Evolutionary conservation across 306 rosid genomes (phyloP).

Genomic region (Ochetophila trinervis): DNA sequence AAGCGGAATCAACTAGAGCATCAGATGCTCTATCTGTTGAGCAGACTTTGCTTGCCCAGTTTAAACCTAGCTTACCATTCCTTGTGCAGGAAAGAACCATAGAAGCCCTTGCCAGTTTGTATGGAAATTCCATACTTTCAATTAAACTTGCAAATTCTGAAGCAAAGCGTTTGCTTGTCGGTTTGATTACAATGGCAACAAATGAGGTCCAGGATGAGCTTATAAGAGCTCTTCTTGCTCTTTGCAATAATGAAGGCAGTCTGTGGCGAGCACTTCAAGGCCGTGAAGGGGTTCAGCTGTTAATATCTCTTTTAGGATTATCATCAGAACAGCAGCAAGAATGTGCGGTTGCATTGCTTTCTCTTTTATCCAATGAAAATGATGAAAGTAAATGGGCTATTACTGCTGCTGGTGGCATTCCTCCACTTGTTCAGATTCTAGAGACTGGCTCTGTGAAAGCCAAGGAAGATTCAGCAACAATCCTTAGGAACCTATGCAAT

Average conservation of each 20-base stretch:
- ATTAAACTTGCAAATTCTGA: constrained; percentile 70
- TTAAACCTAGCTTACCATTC: constrained; percentile 65
- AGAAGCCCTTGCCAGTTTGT: constrained; percentile 96
- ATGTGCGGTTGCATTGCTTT: constrained; percentile 94
- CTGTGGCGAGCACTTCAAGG: constrained; percentile 92
- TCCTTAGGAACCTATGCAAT: constrained; percentile 93
- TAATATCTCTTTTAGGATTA: constrained; percentile 94
- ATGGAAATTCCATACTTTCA: constrained; percentile 74
- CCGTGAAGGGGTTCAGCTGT: constrained; percentile 92
- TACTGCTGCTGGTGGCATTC: constrained; percentile 99
- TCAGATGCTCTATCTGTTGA: constrained; percentile 77
- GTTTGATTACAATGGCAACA: constrained; percentile 92
- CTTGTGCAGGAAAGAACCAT: constrained; percentile 96
- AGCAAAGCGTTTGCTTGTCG: constrained; percentile 93
- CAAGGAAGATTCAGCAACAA: constrained; percentile 95
- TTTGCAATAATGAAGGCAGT: constrained; percentile 81
- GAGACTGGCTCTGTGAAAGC: constrained; percentile 96
- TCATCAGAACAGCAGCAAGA: constrained; percentile 99
- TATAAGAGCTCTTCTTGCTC: constrained; percentile 66
- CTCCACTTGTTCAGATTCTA: constrained; percentile 96
- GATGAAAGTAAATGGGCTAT: constrained; percentile 99
- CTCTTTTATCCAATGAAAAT: constrained; percentile 82
- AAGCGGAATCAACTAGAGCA: constrained; percentile 79
- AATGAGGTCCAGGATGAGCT: constrained; percentile 95
- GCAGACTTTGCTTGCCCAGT: constrained; percentile 79